Evolutionary conservation across 129 eudicot genomes (phyloP).

Genomic region (Flaveria sonorensis): DNA sequence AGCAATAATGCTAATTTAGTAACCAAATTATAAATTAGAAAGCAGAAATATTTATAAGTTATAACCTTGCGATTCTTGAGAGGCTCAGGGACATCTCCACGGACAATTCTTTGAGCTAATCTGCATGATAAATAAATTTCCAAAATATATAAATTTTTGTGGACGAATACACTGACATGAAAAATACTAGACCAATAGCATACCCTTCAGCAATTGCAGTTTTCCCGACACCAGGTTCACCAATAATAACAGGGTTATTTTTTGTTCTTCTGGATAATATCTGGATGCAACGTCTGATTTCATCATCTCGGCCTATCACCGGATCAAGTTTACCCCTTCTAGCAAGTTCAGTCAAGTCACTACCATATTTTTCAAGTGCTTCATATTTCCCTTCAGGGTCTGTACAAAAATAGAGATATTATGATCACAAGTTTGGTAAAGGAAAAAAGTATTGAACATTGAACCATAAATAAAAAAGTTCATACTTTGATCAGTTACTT

Average conservation of each 20-base stretch:
- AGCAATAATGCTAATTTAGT: background rate
- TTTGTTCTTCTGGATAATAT: slow-evolving; percentile 86
- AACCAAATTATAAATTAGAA: background rate
- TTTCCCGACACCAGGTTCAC: slow-evolving; percentile 99
- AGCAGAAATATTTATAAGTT: background rate
- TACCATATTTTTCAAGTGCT: slow-evolving; percentile 92
- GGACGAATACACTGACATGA: background rate
- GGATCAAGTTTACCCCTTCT: slow-evolving; percentile 92
- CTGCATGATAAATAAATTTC: slow-evolving; percentile 44
- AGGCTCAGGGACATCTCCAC: slow-evolving; percentile 98
- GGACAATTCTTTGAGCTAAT: slow-evolving; percentile 90
- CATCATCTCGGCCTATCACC: slow-evolving; percentile 95
- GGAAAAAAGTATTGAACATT: background rate
- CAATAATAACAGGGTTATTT: slow-evolving; percentile 95
- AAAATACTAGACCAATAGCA: background rate
- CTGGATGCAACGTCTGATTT: slow-evolving; percentile 91
- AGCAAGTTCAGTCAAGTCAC: slow-evolving; percentile 90
- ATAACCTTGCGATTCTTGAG: slow-evolving; percentile 84
- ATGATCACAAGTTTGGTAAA: background rate
- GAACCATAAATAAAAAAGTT: background rate
- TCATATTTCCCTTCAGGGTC: slow-evolving; percentile 93
- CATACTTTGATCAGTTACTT: slow-evolving; percentile 94
- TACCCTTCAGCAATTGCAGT: slow-evolving; percentile 99
- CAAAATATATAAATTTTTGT: background rate
- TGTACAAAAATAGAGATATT: slow-evolving; percentile 23